Base-by-base conservation (phyloP, 495 filamentous ascomycete genomes). In the Pyronema omphalodes region DNA sequence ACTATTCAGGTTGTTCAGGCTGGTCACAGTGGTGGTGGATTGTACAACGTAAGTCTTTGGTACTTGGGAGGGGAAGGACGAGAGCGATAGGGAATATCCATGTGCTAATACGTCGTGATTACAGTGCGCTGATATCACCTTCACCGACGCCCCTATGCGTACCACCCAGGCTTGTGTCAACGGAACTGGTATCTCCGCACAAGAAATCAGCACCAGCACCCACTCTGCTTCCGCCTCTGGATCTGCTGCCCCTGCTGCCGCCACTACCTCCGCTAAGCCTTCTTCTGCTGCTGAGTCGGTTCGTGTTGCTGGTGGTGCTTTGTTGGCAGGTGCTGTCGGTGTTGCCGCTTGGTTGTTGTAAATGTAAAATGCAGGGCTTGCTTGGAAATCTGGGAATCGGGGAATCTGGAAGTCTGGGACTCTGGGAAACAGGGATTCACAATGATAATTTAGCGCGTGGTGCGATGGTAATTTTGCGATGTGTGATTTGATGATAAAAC, bases 81-180 rank as follows among this genome's bases (percentile, higher is more conserved):
- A n/a, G 43, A 29, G 41, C 9, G 48, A 9, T 9, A 9, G 48
- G 7, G 48, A n/a, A n/a, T n/a, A n/a, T n/a, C n/a, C n/a, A n/a
- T n/a, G n/a, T n/a, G n/a, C 37, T 36, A 35, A 14, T 39, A 58
- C 40, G 41, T 35, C 44, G 45, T 56, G 9, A 58, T 23, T 3
- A 12, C 15, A 81, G 78, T 81, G 78, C 58, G 76, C 77, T 53
- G 79, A 82, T 60, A 72, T 82, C 54, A 76, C 74, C 46, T 75
- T 82, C 14, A 59, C 57, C 1, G 64, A 64, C 35, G 54, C 64
- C 6, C 14, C 64, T 8, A 66, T 73, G 39, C 66, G 64, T 11
- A 56, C 65, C 23, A 5, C 23, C 7, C 18, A 59, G 3, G 61
- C 68, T 9, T 82, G 76, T 62, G 61, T 53, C 40, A 81, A 81